Evolutionary conservation across 352 stramenopile species (phyloP), one percentile per base, ranked within the genome.

Genomic region (Globisporangium solare): DNA sequence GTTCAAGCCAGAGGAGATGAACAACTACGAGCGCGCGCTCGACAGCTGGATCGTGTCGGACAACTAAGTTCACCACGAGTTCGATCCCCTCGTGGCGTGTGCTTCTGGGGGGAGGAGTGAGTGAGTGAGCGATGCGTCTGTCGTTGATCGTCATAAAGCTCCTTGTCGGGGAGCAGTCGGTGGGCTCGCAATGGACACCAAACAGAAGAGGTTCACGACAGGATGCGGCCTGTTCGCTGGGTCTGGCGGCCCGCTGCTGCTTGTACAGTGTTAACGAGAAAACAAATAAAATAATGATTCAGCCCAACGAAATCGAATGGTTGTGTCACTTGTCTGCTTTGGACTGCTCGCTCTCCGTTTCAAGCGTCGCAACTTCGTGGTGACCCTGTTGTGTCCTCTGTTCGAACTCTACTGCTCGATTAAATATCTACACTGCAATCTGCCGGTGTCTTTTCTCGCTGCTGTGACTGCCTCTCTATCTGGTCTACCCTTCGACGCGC

Each of bases 1-100:
- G 90, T 98, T 98, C 73, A 88, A 69, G 27, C 73, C 80, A 13
- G 91, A 95, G 56, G 90, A 97, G 70, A 78, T 97, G 62, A 92
- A 74, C 76, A 92, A 97, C 71, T 98, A 95, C 78, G 64, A 85
- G 54, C 86, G 86, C 52, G 79, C 83, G 21, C 80, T 95, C 49
- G 85, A 95, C 71, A 74, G 76, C 49, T 95, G 85, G 85, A 92
- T 95, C 67, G 83, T 95, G 62, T 73, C 85, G 63, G 81, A 95
- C 78, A 95, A 95, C 77, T 95, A 88, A 74, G 21, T 20, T 42
- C 37, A 17, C 14, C 37, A 42, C 2, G 11, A 42, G 10, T 42
- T 42, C 37, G 37, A 27, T 27, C 24, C 14, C 10, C 37, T 7
- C 37, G 10, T 42, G 37, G 5, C 5, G 6, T 42, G 3, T 42